These are phyloP conservation scores for Mycena rosella DNA, from an alignment of 768 basidiomycete genomes.

Conservation along the genomic window DNA sequence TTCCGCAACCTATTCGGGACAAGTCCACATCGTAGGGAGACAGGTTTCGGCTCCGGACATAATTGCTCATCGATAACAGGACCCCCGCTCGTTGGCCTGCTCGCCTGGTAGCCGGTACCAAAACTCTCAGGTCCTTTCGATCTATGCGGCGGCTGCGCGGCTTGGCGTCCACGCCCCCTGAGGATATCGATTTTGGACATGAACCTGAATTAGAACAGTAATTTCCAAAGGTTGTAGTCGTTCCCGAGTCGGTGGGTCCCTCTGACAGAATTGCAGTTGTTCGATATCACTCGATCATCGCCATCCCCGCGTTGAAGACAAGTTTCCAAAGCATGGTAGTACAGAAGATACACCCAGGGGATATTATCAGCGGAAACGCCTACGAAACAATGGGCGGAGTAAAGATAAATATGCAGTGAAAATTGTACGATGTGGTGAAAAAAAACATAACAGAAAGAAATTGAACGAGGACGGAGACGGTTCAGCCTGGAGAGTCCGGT, in stretches of 20 bases:
- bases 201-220: background rate
- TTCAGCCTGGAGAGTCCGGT: constrained; percentile 10
- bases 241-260: background rate
- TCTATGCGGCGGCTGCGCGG: constrained; percentile 20
- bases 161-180: constrained; percentile 19
- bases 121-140: constrained; percentile 23
- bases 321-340: constrained; percentile 28
- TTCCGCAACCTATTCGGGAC: constrained; percentile 27
- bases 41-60: constrained; percentile 4
- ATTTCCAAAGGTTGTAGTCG: background rate
- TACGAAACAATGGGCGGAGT: constrained; percentile 13
- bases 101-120: constrained; percentile 20
- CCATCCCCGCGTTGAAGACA: constrained; percentile 2
- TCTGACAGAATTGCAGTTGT: background rate
- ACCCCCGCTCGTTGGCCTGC: constrained; percentile 33
- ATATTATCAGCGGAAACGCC: constrained; percentile 9
- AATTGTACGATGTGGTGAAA: constrained; percentile 36
- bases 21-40: constrained; percentile 37
- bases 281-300: background rate
- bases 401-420: constrained; percentile 39
- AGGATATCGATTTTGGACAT: background rate
- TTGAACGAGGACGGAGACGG: background rate
- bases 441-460: constrained; percentile 23
- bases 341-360: constrained; percentile 26
- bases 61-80: constrained; percentile 30